Conservation (phyloP, 2,329 filamentous ascomycete genomes). For the Chrysoporthe puriensis region DNA sequence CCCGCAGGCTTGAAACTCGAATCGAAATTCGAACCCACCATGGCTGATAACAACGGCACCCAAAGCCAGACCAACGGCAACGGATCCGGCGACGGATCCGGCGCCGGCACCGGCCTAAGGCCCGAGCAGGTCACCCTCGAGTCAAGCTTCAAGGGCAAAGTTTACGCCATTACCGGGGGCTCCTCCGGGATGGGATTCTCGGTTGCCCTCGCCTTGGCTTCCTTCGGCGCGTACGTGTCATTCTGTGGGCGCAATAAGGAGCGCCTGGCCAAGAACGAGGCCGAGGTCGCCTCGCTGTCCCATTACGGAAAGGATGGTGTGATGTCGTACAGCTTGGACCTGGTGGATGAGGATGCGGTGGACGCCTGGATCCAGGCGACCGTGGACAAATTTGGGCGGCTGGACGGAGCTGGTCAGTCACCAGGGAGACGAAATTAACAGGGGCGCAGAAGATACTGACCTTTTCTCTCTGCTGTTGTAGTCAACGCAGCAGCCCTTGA, state of each 20-base stretch:
- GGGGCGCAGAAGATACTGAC: background rate
- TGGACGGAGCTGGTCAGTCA: constrained; percentile 2
- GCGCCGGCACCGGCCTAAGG: background rate
- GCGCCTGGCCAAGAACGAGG: background rate
- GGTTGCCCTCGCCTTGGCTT: background rate
- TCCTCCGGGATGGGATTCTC: constrained; percentile 4
- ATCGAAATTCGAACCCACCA: background rate
- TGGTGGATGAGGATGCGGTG: constrained; percentile 4
- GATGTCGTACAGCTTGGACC: background rate
- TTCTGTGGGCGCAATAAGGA: constrained; percentile 4
- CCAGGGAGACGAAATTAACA: background rate
- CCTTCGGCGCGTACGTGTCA: background rate
- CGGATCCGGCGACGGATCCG: background rate
- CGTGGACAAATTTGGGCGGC: constrained; percentile 1
- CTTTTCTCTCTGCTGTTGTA: background rate
- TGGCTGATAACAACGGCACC: background rate
- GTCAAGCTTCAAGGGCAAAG: background rate
- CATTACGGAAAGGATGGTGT: background rate
- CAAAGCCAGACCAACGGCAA: background rate
- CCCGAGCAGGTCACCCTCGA: constrained; percentile 2
- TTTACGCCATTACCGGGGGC: constrained; percentile 2
- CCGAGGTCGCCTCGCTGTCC: background rate
- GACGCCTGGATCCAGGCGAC: constrained; percentile 5
- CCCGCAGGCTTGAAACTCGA: background rate
- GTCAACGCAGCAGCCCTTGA: constrained; percentile 5